Base-by-base conservation (phyloP, 1,139 yeast genomes). In the Magnusiomyces tetraspermus region DNA sequence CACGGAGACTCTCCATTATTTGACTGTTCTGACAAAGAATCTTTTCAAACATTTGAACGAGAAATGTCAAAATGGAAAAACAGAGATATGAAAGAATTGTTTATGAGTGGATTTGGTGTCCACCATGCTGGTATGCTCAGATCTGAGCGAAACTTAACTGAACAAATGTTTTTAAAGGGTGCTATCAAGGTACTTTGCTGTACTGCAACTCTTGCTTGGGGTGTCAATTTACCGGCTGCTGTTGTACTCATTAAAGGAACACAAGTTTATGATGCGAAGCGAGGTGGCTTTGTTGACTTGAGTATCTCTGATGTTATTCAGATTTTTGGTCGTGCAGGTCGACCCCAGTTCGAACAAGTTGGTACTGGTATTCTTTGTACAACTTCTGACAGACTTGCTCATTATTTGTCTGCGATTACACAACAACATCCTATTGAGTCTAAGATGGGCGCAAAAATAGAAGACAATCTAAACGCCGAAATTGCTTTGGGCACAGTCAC, bases 151-250 rank as follows among this genome's bases (percentile, higher is more conserved):
- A 92, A 90, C 61, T 67, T 89, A 57, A 84, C 95, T 0, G 98
- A 94, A 63, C 84, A 82, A 63, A 79, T 92, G 83, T 94, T 94
- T 66, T 76, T 82, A 51, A 74, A 76, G 36, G 98, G 98, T 38
- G 85, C 92, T 0, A 83, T 92, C 56, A 87, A 85, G 59, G 97
- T 94, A 0, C 73, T 94, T 19, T 86, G 96, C 61, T 89, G 97
- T 75, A 94, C 99, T 1, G 96, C 98, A 0, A 94, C 99, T 0
- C 77, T 94, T 55, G 99, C 99, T 0, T 94, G 99, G 99, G 99
- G 99, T 77, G 97, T 94, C 17, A 94, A 94, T 65, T 74, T 94
- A 56, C 98, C 99, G 1, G 98, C 98, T 6, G 97, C 97, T 2
- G 96, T 90, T 45, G 99, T 94, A 26, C 87, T 94, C 58, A 82